Conservation (phyloP, 805 yeast genomes). For the Ascoidea rubescens region DNA sequence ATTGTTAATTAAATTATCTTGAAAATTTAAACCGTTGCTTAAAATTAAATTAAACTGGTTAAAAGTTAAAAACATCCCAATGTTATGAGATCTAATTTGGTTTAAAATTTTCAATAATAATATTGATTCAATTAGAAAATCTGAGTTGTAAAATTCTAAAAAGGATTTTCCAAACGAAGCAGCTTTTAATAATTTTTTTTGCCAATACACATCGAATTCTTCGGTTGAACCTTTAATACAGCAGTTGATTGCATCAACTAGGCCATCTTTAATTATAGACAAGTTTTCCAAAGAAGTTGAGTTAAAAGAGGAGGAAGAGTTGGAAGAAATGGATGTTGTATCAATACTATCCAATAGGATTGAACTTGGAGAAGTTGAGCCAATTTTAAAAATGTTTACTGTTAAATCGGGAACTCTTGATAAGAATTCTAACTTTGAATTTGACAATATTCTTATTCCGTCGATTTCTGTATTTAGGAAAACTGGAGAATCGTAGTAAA, state of each 20-base stretch:
- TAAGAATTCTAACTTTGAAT: conserved; percentile 42
- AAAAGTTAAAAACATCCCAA: conserved; percentile 59
- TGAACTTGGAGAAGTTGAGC: conserved; percentile 74
- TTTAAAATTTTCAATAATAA: conserved; percentile 55
- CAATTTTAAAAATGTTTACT: conserved; percentile 58
- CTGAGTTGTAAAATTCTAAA: conserved; percentile 39
- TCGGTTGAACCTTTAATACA: conserved; percentile 65
- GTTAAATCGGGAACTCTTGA: conserved; percentile 46
- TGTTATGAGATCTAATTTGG: conserved; percentile 43
- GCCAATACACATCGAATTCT: conserved; percentile 71
- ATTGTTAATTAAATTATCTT: conserved; percentile 35
- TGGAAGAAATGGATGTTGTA: background rate
- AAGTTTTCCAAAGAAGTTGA: conserved; percentile 10
- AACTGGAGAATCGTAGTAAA: conserved; percentile 31
- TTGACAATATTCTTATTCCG: conserved; percentile 58
- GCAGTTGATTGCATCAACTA: conserved; percentile 47
- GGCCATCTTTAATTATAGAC: conserved; percentile 20
- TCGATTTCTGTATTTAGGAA: conserved; percentile 41
- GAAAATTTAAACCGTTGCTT: conserved; percentile 28
- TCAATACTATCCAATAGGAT: conserved; percentile 70
- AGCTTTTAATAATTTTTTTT: conserved; percentile 65
- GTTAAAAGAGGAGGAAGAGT: background rate
- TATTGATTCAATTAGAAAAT: conserved; percentile 48
- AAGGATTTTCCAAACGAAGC: conserved; percentile 77
- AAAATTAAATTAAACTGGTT: conserved; percentile 25